A percentile compares a stretch with the other conserved stretches of the same genome.
phyloP scores from a whole-genome alignment of 257 asterid species.

The Solanum raphanifolium region DNA sequence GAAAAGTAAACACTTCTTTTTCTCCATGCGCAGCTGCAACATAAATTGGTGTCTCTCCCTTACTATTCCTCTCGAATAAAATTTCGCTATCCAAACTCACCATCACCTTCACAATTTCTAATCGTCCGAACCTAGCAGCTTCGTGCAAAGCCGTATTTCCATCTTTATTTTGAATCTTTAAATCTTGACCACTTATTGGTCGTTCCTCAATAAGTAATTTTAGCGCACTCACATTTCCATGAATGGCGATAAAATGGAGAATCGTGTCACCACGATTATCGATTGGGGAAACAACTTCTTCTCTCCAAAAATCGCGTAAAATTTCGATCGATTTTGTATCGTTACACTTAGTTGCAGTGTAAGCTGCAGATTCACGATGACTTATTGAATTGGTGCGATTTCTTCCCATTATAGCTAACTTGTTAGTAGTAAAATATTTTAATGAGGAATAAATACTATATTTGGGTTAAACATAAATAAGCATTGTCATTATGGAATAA shows the following conservation, averaged over 20 bases:
- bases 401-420: neutral
- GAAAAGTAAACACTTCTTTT: neutral
- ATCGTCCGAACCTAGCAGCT: neutral
- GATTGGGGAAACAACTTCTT: neutral
- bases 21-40: neutral
- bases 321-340: neutral
- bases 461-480: neutral
- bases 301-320: neutral
- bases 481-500: neutral
- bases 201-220: neutral
- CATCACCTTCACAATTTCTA: neutral
- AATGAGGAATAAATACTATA: no score
- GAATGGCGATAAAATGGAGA: neutral
- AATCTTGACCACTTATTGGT: neutral
- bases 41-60: conserved; percentile 4
- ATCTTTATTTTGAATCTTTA: neutral
- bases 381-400: neutral
- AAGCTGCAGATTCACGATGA: neutral
- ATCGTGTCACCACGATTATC: neutral
- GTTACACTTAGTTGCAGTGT: neutral
- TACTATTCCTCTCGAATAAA: neutral
- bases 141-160: neutral
- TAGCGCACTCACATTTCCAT: neutral
- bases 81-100: neutral
- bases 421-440: neutral